These are phyloP conservation scores for Fusarium sp. DNA, from an alignment of 2,329 filamentous ascomycete genomes.

Conservation along the genomic window DNA sequence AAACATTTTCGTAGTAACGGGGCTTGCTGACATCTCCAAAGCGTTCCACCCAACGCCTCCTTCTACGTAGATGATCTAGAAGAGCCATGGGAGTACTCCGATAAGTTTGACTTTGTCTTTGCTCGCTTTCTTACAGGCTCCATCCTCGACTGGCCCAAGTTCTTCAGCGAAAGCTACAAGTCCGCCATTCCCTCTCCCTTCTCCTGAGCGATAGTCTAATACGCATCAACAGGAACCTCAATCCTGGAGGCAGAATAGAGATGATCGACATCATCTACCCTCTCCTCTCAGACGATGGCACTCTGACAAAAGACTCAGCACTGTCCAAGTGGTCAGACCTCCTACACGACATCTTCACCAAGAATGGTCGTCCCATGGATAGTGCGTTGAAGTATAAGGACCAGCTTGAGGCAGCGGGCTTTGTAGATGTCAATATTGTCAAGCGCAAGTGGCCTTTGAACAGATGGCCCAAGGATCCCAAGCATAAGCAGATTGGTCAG, in stretches of 20 bases:
- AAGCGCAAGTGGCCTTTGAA: conserved; percentile 24
- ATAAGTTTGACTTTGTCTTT: conserved; percentile 27
- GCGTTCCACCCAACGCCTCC: conserved; percentile 18
- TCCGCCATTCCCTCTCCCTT: fast-evolving
- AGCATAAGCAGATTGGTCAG: conserved; percentile 27
- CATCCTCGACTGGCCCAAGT: conserved; percentile 25
- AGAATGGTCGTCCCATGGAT: neutral
- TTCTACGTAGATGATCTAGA: conserved; percentile 28
- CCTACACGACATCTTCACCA: neutral
- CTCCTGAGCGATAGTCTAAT: fast-evolving
- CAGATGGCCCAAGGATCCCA: conserved; percentile 19
- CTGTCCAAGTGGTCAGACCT: conserved; percentile 11
- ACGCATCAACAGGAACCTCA: neutral
- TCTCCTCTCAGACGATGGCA: conserved; percentile 8
- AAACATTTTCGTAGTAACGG: fast-evolving
- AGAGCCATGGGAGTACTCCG: conserved; percentile 11
- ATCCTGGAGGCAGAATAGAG: conserved; percentile 13
- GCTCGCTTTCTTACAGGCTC: conserved; percentile 25
- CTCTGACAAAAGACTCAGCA: neutral
- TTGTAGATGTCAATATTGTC: neutral
- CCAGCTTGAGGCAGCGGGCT: conserved; percentile 12
- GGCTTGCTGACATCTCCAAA: neutral
- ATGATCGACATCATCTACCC: conserved; percentile 30
- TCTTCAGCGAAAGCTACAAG: conserved; percentile 18
- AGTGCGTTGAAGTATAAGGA: conserved; percentile 14